Evolutionary conservation across 176 grass and related monocot species (phyloP).

Genomic region (Aegilops sharonensis): DNA sequence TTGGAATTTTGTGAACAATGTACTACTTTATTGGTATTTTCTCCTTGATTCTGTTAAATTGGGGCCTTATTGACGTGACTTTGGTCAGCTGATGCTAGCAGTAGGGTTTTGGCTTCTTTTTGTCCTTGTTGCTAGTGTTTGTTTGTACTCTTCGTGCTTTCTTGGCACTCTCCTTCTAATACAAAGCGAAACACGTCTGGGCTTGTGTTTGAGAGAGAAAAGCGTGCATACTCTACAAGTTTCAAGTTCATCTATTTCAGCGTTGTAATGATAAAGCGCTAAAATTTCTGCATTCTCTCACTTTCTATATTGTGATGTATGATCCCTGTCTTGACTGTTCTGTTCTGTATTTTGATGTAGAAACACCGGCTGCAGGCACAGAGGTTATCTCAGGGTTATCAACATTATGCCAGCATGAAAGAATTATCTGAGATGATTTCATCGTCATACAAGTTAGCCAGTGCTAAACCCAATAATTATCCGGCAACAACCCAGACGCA

Average conservation of each 20-base stretch:
- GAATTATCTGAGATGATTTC: neutral
- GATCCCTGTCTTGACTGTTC: neutral
- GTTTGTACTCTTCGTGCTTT: no score
- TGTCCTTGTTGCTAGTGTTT: no score
- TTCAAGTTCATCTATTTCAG: neutral
- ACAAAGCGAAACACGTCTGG: no score
- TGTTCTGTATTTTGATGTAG: constrained; percentile 25
- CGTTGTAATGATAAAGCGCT: neutral
- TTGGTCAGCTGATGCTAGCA: no score
- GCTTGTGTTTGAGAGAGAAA: no score
- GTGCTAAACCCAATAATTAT: constrained; percentile 6
- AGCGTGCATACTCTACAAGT: neutral
- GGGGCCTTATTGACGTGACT: neutral
- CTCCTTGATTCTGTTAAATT: neutral
- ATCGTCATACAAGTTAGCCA: neutral
- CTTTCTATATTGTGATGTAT: constrained; percentile 8
- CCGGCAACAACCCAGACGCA: neutral
- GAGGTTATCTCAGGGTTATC: neutral
- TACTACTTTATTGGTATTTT: neutral
- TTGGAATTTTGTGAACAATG: neutral
- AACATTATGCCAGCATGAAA: neutral
- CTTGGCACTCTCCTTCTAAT: no score
- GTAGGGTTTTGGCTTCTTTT: no score
- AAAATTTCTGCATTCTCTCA: neutral
- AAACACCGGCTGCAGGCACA: constrained; percentile 14